Conservation (phyloP, 2,329 filamentous ascomycete genomes). For the Grosmannia penicillata region DNA sequence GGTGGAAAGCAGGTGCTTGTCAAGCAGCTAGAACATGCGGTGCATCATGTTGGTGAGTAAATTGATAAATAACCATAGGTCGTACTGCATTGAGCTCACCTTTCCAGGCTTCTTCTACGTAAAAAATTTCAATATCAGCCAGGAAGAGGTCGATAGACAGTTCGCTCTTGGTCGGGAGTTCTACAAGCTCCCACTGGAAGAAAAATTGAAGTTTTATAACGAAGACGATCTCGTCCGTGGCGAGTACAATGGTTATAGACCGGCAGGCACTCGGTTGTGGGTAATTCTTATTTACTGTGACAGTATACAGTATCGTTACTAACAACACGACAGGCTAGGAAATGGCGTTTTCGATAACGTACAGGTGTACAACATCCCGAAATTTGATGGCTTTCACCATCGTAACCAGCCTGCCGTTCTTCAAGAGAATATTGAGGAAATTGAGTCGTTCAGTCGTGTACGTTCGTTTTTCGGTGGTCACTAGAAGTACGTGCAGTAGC, state of each 20-base stretch:
- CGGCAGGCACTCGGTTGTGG: conserved; percentile 19
- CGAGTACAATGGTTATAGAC: conserved; percentile 37
- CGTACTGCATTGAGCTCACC: background rate
- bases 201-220: conserved; percentile 34
- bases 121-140: conserved; percentile 39
- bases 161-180: conserved; percentile 41
- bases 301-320: background rate
- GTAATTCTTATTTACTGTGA: background rate
- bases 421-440: conserved; percentile 31
- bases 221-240: conserved; percentile 24
- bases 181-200: conserved; percentile 28
- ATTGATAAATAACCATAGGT: background rate
- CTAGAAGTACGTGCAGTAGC: background rate
- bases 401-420: conserved; percentile 31
- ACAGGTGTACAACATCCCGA: conserved; percentile 45
- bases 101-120: conserved; percentile 35
- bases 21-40: conserved; percentile 26
- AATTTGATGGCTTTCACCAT: conserved; percentile 33
- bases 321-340: conserved; percentile 3
- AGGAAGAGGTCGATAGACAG: conserved; percentile 39
- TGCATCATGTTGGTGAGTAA: conserved; percentile 19
- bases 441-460: conserved; percentile 33
- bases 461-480: background rate
- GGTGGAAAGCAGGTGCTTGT: conserved; percentile 18
- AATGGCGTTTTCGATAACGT: conserved; percentile 34